These are phyloP conservation scores for Sporothrix protearum DNA, from an alignment of 2,329 filamentous ascomycete genomes.

Conservation along the genomic window DNA sequence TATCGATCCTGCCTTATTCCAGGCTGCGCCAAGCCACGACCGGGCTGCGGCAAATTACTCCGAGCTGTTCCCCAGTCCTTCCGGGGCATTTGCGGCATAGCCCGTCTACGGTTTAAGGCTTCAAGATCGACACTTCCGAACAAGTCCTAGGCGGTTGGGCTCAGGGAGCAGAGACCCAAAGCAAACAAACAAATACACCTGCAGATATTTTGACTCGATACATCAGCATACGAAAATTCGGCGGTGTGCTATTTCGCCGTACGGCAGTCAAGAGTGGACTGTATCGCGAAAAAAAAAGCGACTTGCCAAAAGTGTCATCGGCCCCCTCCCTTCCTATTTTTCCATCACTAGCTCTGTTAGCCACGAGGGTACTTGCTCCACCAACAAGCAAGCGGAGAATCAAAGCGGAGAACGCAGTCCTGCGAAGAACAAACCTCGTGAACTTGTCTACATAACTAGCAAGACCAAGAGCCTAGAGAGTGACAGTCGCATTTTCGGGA, in stretches of 20 bases:
- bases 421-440: neutral
- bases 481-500: neutral
- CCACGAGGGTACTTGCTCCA: neutral
- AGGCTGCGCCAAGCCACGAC: neutral
- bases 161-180: neutral
- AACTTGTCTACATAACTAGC: neutral
- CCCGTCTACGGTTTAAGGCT: neutral
- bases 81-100: neutral
- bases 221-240: neutral
- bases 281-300: neutral
- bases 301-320: neutral
- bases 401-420: neutral
- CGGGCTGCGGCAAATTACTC: neutral
- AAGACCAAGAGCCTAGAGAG: neutral
- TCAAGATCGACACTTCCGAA: neutral
- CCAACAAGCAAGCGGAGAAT: neutral
- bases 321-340: neutral
- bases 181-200: neutral
- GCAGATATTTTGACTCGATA: neutral
- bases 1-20: neutral
- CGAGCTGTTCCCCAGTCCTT: neutral
- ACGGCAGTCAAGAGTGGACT: neutral
- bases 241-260: neutral
- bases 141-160: neutral
- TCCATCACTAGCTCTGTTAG: neutral